These are phyloP conservation scores for Diaporthe citri DNA, from an alignment of 2,329 filamentous ascomycete genomes.

Conservation along the genomic window DNA sequence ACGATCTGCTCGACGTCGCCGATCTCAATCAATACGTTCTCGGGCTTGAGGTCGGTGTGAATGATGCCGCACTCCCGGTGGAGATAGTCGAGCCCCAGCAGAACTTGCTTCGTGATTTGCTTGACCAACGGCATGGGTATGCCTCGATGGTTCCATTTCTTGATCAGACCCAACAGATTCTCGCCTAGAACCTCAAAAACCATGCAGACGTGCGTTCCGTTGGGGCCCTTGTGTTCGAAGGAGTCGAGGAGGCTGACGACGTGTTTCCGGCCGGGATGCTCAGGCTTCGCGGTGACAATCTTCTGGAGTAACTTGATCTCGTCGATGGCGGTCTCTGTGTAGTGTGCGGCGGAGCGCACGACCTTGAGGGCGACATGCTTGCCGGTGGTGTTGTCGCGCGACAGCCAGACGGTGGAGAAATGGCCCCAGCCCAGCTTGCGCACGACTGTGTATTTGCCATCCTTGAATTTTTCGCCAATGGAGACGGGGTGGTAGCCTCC, in stretches of 20 bases:
- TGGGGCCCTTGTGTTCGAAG: constrained; percentile 97
- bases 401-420: constrained; percentile 95
- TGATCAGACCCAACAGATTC: constrained; percentile 94
- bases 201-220: constrained; percentile 98
- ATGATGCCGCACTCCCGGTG: constrained; percentile 99
- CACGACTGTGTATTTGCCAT: constrained; percentile 95
- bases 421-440: constrained; percentile 98
- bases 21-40: constrained; percentile 98
- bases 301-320: constrained; percentile 98
- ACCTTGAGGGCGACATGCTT: constrained; percentile 99
- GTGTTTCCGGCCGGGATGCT: constrained; percentile 93
- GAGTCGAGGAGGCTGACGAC: constrained; percentile 97
- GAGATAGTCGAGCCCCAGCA: constrained; percentile 94
- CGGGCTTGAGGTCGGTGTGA: constrained; percentile 96
- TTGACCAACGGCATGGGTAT: constrained; percentile 97
- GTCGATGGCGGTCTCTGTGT: constrained; percentile 98
- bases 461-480: constrained; percentile 97
- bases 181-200: constrained; percentile 98
- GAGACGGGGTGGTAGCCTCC: constrained; percentile 96
- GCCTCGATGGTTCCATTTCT: constrained; percentile 97
- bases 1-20: constrained; percentile 99
- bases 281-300: constrained; percentile 94
- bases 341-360: constrained; percentile 96
- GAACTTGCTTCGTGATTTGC: constrained; percentile 98
- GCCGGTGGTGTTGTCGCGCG: constrained; percentile 84